phyloP scores from a whole-genome alignment of 805 yeast species.

The Hanseniaspora nectarophila region DNA sequence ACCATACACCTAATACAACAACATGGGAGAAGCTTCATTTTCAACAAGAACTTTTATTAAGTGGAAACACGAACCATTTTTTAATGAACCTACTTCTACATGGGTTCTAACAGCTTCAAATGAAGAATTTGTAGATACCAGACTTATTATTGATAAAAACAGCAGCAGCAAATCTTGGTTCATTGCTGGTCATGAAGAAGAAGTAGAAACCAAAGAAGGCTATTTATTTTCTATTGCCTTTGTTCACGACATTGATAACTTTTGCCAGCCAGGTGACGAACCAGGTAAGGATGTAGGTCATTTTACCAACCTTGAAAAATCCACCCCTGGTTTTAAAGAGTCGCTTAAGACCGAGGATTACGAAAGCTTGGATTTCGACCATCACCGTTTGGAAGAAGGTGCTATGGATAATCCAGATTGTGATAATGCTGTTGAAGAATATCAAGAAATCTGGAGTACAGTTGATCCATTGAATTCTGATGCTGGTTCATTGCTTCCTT shows the following conservation, averaged over 20 bases:
- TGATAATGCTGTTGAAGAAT: constrained; percentile 31
- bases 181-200: constrained; percentile 25
- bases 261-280: constrained; percentile 5
- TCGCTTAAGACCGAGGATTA: not conserved
- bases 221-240: constrained; percentile 14
- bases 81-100: constrained; percentile 38
- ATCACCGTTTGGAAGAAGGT: constrained; percentile 39
- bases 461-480: constrained; percentile 32
- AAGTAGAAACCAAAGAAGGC: constrained; percentile 19
- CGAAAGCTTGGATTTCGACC: not conserved
- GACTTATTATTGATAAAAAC: constrained; percentile 18
- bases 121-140: constrained; percentile 38
- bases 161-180: constrained; percentile 19
- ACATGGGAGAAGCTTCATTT: constrained; percentile 19
- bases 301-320: constrained; percentile 33
- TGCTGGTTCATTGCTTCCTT: constrained; percentile 23
- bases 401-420: constrained; percentile 37
- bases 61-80: constrained; percentile 35
- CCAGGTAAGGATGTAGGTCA: constrained; percentile 35
- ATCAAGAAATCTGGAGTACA: constrained; percentile 46
- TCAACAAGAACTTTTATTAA: constrained; percentile 40
- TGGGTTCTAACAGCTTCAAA: constrained; percentile 38
- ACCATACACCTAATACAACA: not conserved
- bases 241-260: constrained; percentile 11
- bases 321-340: not conserved